These are phyloP conservation scores for Candida boleticola DNA, from an alignment of 805 yeast genomes.

Conservation along the genomic window DNA sequence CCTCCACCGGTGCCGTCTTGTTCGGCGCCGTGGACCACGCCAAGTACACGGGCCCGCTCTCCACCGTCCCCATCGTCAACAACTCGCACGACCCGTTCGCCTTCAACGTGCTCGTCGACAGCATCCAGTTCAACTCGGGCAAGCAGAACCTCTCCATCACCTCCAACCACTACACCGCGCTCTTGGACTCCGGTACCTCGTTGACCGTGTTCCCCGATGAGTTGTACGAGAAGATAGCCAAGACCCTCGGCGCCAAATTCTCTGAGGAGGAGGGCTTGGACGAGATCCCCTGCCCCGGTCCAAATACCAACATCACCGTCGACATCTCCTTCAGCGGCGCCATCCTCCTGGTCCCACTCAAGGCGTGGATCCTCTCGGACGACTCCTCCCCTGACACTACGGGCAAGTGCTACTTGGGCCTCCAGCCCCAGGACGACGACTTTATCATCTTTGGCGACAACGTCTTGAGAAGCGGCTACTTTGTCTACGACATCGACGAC, in stretches of 20 bases:
- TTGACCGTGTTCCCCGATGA: slow-evolving; percentile 9
- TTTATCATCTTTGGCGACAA: slow-evolving; percentile 58
- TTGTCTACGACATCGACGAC: slow-evolving; percentile 62
- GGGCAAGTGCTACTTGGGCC: not conserved
- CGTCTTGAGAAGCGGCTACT: slow-evolving; percentile 60
- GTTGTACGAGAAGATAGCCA: not conserved
- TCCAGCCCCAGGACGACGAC: not conserved
- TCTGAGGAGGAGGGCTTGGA: slow-evolving; percentile 44
- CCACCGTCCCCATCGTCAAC: slow-evolving; percentile 33
- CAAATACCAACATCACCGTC: slow-evolving; percentile 17
- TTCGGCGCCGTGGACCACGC: slow-evolving; percentile 46
- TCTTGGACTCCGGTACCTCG: slow-evolving; percentile 24
- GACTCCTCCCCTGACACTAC: not conserved
- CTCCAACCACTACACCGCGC: not conserved
- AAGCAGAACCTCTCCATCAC: not conserved
- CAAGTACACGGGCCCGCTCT: slow-evolving; percentile 33
- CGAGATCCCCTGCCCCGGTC: slow-evolving; percentile 39
- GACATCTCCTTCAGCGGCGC: slow-evolving; percentile 59
- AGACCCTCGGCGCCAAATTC: not conserved
- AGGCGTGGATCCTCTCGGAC: slow-evolving; percentile 20
- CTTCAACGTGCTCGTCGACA: not conserved
- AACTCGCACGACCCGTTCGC: not conserved
- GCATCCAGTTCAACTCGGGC: not conserved
- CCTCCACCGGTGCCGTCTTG: slow-evolving; percentile 32
- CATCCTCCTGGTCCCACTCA: slow-evolving; percentile 47